Evolutionary conservation across 495 filamentous ascomycete species (phyloP).

Genomic region (Penicillium tannophilum): DNA sequence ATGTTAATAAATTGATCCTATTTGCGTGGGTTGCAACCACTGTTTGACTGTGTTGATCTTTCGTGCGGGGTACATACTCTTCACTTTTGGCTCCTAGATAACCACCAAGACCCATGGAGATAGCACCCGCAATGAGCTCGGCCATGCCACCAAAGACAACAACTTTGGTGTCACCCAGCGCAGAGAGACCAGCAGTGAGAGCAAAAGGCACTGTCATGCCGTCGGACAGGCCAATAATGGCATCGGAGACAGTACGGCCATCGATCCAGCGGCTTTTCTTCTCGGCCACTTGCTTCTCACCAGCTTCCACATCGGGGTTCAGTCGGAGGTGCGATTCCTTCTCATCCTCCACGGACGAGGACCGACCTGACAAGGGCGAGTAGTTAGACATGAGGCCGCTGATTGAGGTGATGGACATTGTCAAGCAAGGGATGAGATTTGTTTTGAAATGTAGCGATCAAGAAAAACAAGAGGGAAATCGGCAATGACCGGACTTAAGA

Average conservation of each 20-base stretch:
- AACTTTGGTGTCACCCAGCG: slow-evolving; percentile 54
- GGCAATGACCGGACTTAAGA: slow-evolving; percentile 6
- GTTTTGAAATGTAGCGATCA: not conserved
- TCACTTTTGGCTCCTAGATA: slow-evolving; percentile 72
- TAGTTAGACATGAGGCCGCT: slow-evolving; percentile 44
- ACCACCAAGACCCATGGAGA: slow-evolving; percentile 62
- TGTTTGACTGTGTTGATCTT: not conserved
- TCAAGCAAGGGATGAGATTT: slow-evolving; percentile 8
- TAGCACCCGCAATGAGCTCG: slow-evolving; percentile 59
- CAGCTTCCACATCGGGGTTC: slow-evolving; percentile 26
- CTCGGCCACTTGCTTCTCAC: slow-evolving; percentile 16
- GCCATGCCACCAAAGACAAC: slow-evolving; percentile 62
- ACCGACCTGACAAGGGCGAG: slow-evolving; percentile 36
- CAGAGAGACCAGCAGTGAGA: slow-evolving; percentile 57
- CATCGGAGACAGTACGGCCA: slow-evolving; percentile 57
- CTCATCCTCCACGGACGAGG: slow-evolving; percentile 36
- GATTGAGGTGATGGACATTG: slow-evolving; percentile 42
- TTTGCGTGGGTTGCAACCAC: not conserved
- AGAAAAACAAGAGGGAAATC: not conserved
- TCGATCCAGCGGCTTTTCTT: slow-evolving; percentile 36
- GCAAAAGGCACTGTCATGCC: slow-evolving; percentile 65
- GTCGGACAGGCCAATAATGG: slow-evolving; percentile 62
- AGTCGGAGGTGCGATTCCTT: slow-evolving; percentile 32
- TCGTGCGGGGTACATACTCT: slow-evolving; percentile 41
- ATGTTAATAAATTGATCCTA: not conserved